Conservation (phyloP, 805 yeast genomes). For the Lachancea nothofagi region DNA sequence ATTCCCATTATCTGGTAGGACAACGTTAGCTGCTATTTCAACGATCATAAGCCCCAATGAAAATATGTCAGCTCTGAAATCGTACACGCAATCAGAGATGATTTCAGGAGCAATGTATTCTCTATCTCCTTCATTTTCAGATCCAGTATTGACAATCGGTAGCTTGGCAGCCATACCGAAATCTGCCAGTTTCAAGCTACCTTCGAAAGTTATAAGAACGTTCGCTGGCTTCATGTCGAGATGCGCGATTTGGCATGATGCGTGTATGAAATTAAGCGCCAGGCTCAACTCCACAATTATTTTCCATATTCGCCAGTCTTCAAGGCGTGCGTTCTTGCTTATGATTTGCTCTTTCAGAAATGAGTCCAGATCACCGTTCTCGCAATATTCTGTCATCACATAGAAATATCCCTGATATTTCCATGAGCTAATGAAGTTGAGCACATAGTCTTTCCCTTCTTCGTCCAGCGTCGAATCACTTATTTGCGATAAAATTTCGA, state of each 20-base stretch:
- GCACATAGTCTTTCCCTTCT: constrained; percentile 68
- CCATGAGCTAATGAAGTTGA: constrained; percentile 82
- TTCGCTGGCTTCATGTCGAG: constrained; percentile 94
- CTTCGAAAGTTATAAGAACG: constrained; percentile 90
- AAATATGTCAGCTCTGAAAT: constrained; percentile 90
- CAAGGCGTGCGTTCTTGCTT: constrained; percentile 52
- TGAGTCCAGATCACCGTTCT: constrained; percentile 82
- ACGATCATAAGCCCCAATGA: constrained; percentile 90
- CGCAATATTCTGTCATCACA: constrained; percentile 93
- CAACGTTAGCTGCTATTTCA: constrained; percentile 93
- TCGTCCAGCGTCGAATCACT: constrained; percentile 37
- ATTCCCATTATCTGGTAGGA: constrained; percentile 90
- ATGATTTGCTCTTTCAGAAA: constrained; percentile 76
- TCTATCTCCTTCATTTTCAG: constrained; percentile 95
- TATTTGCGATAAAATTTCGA: constrained; percentile 27
- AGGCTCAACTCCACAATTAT: constrained; percentile 75
- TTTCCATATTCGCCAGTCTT: constrained; percentile 98
- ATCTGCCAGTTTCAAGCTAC: constrained; percentile 89
- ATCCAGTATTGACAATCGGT: constrained; percentile 56
- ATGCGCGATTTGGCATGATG: constrained; percentile 67
- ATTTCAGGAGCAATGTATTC: constrained; percentile 98
- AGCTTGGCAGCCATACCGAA: constrained; percentile 87
- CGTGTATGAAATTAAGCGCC: constrained; percentile 79
- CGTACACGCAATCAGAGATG: constrained; percentile 72
- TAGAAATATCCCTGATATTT: constrained; percentile 69